A percentile compares a stretch with the other conserved stretches of the same genome.
These are phyloP conservation scores for Pittosporum tobira DNA, from an alignment of 129 eudicot species.

Conservation along the genomic window DNA sequence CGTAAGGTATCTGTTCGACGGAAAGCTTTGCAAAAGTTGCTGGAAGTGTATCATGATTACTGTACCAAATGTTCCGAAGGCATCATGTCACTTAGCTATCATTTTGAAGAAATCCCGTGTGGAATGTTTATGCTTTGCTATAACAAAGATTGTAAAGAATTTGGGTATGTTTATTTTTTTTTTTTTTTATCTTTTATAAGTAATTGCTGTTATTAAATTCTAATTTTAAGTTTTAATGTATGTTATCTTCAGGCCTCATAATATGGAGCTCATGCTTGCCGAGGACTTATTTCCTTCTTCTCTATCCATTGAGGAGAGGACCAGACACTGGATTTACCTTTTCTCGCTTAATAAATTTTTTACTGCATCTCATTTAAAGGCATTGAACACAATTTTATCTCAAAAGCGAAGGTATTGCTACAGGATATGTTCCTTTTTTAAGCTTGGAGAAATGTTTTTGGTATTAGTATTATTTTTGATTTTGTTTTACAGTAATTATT, in stretches of 20 bases:
- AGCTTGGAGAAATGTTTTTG: background rate
- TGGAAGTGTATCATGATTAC: slow-evolving; percentile 77
- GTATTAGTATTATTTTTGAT: slow-evolving; percentile 12
- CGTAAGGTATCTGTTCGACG: slow-evolving; percentile 66
- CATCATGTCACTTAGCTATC: slow-evolving; percentile 31
- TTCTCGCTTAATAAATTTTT: slow-evolving; percentile 45
- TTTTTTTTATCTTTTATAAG: too few species aligned
- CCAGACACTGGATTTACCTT: slow-evolving; percentile 69
- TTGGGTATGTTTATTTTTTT: slow-evolving; percentile 55
- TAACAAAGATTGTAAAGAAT: slow-evolving; percentile 64
- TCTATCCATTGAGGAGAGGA: slow-evolving; percentile 73
- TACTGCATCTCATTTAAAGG: slow-evolving; percentile 68
- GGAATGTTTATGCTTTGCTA: slow-evolving; percentile 77
- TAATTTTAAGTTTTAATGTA: slow-evolving; percentile 4
- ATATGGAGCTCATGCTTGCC: slow-evolving; percentile 62
- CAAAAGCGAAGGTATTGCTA: slow-evolving; percentile 59
- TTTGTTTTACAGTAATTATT: too few species aligned
- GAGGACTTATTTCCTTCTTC: slow-evolving; percentile 66
- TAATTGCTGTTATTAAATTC: slow-evolving; percentile 3
- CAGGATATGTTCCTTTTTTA: background rate
- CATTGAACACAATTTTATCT: slow-evolving; percentile 52
- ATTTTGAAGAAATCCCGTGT: slow-evolving; percentile 81
- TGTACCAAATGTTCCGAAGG: slow-evolving; percentile 60
- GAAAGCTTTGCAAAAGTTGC: slow-evolving; percentile 63
- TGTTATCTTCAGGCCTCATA: slow-evolving; percentile 52